Base-by-base conservation (phyloP, 2,329 filamentous ascomycete genomes). In the Aphanocladium album region DNA sequence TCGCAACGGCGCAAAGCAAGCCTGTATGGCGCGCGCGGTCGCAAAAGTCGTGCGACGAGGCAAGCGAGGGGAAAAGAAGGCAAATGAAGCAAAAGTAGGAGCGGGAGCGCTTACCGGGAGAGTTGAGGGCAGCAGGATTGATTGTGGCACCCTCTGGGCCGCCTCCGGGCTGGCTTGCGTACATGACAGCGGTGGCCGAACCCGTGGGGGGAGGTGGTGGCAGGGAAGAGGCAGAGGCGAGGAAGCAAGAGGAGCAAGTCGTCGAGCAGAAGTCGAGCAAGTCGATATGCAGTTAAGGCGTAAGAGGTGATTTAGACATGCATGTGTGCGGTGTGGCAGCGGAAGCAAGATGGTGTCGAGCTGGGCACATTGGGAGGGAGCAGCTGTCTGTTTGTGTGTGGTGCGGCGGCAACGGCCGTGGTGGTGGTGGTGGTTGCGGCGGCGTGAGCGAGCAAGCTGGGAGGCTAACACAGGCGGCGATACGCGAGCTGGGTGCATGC, bases 71-170 rank as follows among this genome's bases (percentile, higher is more conserved):
- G 59, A 35, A 30, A 33, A 27, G 23, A 46, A 25, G 19, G 50
- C 4, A 23, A 45, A 35, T 35, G 37, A 46, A 39, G 39, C 45
- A 57, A 39, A 19, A n/a, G 33, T 16, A 61, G 33, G 60, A 43
- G 62, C 53, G 59, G 50, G 66, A 64, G 41, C 52, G 81, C 79
- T 76, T 87, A 93, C 89, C 86, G 80, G 87, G 80, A 73, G 87
- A 88, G 79, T 89, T 91, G 79, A 96, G 83, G 66, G 89, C 90
- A 71, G 90, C 90, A 74, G 91, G 91, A 82, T 96, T 91, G 82
- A 96, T 95, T 73, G 91, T 96, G 74, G 89, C 90, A 80, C 89
- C 89, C 74, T 90, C 89, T 83, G 89, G 89, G 77, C 86, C 89
- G 77, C 86, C 85, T 81, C 88, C 88, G 76, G 87, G 83, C 76